Evolutionary conservation across 1,284 basidiomycete genomes (phyloP).

Genomic region (Stereum hirsutum): DNA sequence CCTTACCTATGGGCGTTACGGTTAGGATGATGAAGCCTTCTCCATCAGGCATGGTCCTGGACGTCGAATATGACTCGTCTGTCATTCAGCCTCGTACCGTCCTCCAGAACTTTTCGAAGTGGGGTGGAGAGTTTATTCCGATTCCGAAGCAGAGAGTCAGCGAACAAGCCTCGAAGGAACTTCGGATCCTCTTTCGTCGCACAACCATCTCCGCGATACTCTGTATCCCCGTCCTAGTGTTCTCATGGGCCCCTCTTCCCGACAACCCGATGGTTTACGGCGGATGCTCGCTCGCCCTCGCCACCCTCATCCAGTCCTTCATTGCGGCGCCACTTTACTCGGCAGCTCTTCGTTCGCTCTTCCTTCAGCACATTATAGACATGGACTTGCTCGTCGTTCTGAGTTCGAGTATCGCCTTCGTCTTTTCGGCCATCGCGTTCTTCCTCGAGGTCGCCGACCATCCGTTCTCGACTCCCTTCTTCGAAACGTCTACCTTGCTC

Average conservation of each 20-base stretch:
- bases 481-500: conserved; percentile 36
- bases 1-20: conserved; percentile 6
- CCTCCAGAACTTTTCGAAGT: conserved; percentile 6
- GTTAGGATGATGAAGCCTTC: conserved; percentile 3
- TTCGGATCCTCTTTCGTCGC: conserved; percentile 13
- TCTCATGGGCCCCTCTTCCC: conserved; percentile 35
- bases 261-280: conserved; percentile 23
- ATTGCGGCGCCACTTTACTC: conserved; percentile 30
- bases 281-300: conserved; percentile 27
- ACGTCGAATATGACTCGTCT: conserved; percentile 10
- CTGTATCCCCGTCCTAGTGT: conserved; percentile 33
- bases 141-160: conserved; percentile 3
- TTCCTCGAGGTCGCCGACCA: conserved; percentile 24
- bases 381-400: conserved; percentile 32
- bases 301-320: conserved; percentile 29
- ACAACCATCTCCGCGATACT: conserved; percentile 23
- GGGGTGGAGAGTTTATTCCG: conserved; percentile 10
- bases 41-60: conserved; percentile 3
- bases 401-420: conserved; percentile 31
- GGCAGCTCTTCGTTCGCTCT: conserved; percentile 25
- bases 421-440: conserved; percentile 34
- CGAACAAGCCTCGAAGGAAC: conserved; percentile 4
- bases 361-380: conserved; percentile 31
- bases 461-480: conserved; percentile 29
- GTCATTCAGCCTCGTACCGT: conserved; percentile 11